Percentiles rank a stretch among this genome's conserved stretches.
Evolutionary conservation across 495 filamentous ascomycete genomes (phyloP).

Genomic region (Neurospora tetraspora): DNA sequence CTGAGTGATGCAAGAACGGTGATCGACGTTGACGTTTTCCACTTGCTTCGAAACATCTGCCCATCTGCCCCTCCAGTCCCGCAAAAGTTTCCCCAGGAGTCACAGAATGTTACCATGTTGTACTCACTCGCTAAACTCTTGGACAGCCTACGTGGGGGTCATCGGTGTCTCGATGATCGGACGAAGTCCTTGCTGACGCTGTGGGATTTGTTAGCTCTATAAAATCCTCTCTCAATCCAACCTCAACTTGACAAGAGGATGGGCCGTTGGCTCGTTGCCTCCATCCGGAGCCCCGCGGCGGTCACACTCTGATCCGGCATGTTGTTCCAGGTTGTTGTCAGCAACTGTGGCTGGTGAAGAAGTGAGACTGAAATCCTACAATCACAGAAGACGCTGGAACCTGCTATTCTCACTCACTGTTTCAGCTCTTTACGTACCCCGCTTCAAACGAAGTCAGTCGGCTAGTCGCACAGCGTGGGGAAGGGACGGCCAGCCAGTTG

Average conservation of each 20-base stretch:
- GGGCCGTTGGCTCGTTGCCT: background rate
- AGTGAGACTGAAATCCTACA: background rate
- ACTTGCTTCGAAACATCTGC: background rate
- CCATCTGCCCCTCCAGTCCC: background rate
- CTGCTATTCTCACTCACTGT: background rate
- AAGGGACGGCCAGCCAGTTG: background rate
- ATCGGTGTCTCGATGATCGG: background rate
- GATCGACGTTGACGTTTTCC: background rate
- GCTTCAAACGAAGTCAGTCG: background rate
- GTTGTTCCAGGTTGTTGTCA: background rate
- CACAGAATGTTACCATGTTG: background rate
- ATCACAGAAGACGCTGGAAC: background rate
- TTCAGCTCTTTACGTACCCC: background rate
- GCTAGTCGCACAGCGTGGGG: background rate
- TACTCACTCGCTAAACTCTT: background rate
- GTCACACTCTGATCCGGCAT: background rate
- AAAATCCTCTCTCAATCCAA: background rate
- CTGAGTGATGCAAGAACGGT: background rate
- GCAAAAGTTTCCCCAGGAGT: background rate
- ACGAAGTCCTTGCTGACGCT: background rate
- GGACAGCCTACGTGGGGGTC: background rate
- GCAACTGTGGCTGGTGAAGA: background rate
- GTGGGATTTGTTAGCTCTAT: background rate
- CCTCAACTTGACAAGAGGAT: background rate
- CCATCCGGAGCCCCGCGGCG: background rate